Evolutionary conservation across 805 yeast species (phyloP).

Genomic region (Zygosaccharomyces gambellarensis): DNA sequence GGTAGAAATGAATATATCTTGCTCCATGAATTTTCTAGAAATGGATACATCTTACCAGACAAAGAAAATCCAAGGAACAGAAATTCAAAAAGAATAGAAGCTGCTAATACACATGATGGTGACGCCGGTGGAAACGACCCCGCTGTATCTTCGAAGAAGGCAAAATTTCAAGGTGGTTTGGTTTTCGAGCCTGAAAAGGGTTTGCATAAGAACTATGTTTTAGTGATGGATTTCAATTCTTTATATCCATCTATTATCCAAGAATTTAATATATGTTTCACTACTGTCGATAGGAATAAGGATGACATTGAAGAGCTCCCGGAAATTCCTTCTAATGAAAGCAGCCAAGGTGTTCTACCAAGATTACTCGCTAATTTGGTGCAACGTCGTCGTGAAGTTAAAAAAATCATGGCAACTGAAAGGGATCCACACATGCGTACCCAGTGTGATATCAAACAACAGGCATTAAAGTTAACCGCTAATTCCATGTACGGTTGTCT

Average conservation of each 20-base stretch:
- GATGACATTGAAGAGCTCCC: conserved; percentile 62
- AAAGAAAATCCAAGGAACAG: conserved; percentile 47
- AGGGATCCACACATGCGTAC: conserved; percentile 59
- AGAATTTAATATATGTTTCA: conserved; percentile 94
- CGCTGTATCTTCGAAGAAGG: conserved; percentile 51
- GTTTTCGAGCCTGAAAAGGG: conserved; percentile 98
- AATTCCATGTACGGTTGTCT: conserved; percentile 99
- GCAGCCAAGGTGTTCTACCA: conserved; percentile 79
- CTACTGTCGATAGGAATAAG: conserved; percentile 74
- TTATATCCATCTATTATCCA: conserved; percentile 96
- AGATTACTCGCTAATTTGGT: conserved; percentile 77
- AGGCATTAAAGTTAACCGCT: conserved; percentile 92
- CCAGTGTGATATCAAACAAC: conserved; percentile 92
- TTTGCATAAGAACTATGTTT: conserved; percentile 75
- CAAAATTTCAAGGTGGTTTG: conserved; percentile 85
- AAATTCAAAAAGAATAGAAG: conserved; percentile 27
- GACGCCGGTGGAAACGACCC: conserved; percentile 38
- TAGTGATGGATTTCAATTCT: conserved; percentile 98
- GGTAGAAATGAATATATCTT: conserved; percentile 92
- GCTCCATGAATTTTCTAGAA: conserved; percentile 81
- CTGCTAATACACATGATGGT: conserved; percentile 28
- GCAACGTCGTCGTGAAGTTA: conserved; percentile 87
- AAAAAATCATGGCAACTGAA: conserved; percentile 74
- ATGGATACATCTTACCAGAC: conserved; percentile 84
- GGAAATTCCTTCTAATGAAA: conserved; percentile 53